phyloP scores from a whole-genome alignment of 176 grass and related monocot species.

The Musa acuminata region DNA sequence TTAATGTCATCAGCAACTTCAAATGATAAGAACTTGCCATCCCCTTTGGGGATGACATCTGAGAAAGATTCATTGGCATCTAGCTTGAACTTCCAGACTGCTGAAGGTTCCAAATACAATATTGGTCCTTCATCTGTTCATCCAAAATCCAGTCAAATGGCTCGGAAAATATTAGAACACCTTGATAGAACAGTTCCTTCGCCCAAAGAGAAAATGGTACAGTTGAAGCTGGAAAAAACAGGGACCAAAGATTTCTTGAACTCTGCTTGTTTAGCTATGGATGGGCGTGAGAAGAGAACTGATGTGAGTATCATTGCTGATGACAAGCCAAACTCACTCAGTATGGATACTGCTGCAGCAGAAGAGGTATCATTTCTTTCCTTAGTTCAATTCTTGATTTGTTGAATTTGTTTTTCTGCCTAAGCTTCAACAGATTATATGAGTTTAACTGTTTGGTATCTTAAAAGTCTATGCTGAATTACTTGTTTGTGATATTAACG shows the following conservation, averaged over 20 bases:
- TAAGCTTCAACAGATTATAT: background rate
- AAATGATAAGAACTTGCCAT: background rate
- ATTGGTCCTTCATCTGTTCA: slow-evolving; percentile 36
- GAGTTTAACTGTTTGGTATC: background rate
- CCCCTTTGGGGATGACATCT: background rate
- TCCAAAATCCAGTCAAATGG: slow-evolving; percentile 50
- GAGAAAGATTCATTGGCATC: slow-evolving; percentile 27
- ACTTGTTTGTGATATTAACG: background rate
- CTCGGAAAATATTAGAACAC: slow-evolving; percentile 58
- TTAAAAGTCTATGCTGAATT: background rate
- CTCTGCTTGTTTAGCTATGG: slow-evolving; percentile 6
- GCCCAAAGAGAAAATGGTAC: slow-evolving; percentile 34
- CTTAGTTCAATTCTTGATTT: background rate
- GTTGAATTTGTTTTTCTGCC: background rate
- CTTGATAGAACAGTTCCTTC: slow-evolving; percentile 55
- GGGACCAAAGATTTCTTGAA: slow-evolving; percentile 14
- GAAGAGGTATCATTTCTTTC: slow-evolving; percentile 40
- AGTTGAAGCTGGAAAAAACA: slow-evolving; percentile 23
- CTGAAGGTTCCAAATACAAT: slow-evolving; percentile 23
- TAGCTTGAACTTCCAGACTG: slow-evolving; percentile 8
- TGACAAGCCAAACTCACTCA: slow-evolving; percentile 7
- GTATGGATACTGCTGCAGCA: slow-evolving; percentile 19
- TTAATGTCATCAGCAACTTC: background rate
- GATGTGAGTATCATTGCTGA: slow-evolving; percentile 15
- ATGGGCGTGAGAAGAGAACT: slow-evolving; percentile 21